Evolutionary conservation across 352 stramenopile genomes (phyloP), one percentile per base, ranked within the genome.

Genomic region (Blastocystis hominis): DNA sequence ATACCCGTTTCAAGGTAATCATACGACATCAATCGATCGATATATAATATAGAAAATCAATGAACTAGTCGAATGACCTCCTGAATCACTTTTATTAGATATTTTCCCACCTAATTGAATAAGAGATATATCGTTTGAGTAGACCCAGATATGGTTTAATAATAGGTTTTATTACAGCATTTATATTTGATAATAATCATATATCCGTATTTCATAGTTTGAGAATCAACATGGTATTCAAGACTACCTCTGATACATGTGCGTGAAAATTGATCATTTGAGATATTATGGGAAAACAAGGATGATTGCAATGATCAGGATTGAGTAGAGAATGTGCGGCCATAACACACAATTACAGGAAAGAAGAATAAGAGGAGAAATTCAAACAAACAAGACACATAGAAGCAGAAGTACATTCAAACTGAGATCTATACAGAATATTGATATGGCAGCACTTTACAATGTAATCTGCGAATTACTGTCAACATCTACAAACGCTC

Each of bases 401-500:
- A 70, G 40, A 2, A 70, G 34, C 15, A 70, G 3, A 44, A 70
- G 40, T 70, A 6, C 62, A 70, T n/a, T 36, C 13, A 70, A 70
- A 63, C 42, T 46, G 47, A 76, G 15, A 50, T n/a, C n/a, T n/a
- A n/a, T n/a, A n/a, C n/a, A n/a, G n/a, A n/a, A n/a, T n/a, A n/a
- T n/a, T n/a, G n/a, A n/a, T n/a, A n/a, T n/a, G n/a, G n/a, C n/a
- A n/a, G n/a, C n/a, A n/a, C n/a, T n/a, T 88, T 93, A 97, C 93
- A 97, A 97, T 91, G 92, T 95, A 88, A 97, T 97, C 79, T 96
- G 92, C 92, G 97, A 94, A 88, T 96, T 92, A 89, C 97, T 94
- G 88, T 97, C 94, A 70, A 97, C 93, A 88, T 97, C 94, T 93
- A 97, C 96, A 91, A 99, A 98, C 6, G 96, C 96, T 0, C 95